These are phyloP conservation scores for Tillandsia leiboldiana DNA, from an alignment of 176 grass and related monocot genomes.

Conservation along the genomic window DNA sequence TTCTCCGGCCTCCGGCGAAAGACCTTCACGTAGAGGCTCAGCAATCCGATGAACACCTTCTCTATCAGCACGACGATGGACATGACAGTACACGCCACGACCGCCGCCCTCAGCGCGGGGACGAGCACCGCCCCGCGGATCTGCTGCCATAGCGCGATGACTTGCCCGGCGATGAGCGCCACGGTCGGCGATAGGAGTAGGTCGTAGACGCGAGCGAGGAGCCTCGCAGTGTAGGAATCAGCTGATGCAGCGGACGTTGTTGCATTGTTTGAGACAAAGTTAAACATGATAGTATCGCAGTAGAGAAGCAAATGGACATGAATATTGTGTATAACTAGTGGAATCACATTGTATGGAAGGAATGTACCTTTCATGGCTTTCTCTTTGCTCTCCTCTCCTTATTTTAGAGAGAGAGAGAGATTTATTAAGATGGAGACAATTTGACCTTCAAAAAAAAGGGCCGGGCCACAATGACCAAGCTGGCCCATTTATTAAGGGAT, in stretches of 20 bases:
- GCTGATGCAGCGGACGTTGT: neutral
- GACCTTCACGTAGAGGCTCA: slow-evolving; percentile 23
- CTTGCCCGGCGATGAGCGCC: slow-evolving; percentile 20
- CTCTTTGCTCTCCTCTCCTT: no score
- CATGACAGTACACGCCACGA: slow-evolving; percentile 41
- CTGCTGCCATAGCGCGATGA: slow-evolving; percentile 9
- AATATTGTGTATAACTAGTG: no score
- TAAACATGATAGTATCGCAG: neutral
- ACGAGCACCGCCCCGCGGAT: slow-evolving; percentile 36
- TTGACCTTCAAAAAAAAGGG: no score
- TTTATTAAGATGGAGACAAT: no score
- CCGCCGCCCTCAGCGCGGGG: slow-evolving; percentile 25
- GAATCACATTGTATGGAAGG: no score
- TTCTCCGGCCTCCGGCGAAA: slow-evolving; percentile 41
- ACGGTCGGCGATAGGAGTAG: neutral
- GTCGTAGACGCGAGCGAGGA: neutral
- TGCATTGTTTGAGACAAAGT: neutral
- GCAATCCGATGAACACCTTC: slow-evolving; percentile 47
- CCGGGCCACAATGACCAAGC: no score
- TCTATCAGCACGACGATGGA: slow-evolving; percentile 59
- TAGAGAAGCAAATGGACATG: no score
- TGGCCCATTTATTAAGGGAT: no score
- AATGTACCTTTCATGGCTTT: no score
- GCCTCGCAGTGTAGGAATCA: neutral
- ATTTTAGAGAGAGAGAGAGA: no score